phyloP scores from a whole-genome alignment of 371 early-diverging fungal genomes.

The Syncephalastrum racemosum region DNA sequence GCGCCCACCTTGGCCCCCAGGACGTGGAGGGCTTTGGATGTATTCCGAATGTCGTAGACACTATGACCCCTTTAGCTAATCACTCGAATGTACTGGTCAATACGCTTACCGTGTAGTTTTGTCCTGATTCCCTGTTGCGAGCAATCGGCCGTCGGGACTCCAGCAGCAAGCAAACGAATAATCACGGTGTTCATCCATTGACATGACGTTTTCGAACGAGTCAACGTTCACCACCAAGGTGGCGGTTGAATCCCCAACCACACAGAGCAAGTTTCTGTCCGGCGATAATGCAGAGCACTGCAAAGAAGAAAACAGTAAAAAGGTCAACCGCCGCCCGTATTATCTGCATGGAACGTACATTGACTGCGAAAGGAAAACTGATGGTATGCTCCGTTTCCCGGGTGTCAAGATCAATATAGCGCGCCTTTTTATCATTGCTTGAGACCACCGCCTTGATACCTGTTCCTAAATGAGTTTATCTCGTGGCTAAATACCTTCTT shows the following conservation, averaged over 20 bases:
- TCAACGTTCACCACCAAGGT: constrained; percentile 50
- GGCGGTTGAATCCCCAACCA: constrained; percentile 74
- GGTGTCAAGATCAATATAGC: constrained; percentile 54
- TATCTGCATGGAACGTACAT: constrained; percentile 45
- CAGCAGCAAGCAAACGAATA: constrained; percentile 84
- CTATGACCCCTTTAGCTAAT: no score
- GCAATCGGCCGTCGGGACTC: constrained; percentile 68
- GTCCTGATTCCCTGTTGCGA: constrained; percentile 89
- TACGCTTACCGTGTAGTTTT: constrained; percentile 37
- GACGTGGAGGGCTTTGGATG: constrained; percentile 56
- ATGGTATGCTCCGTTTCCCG: constrained; percentile 30
- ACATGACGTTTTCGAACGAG: constrained; percentile 5
- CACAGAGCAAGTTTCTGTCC: constrained; percentile 64
- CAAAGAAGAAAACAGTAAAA: background rate
- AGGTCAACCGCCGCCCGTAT: background rate
- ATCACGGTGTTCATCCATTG: constrained; percentile 49
- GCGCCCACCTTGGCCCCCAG: constrained; percentile 71
- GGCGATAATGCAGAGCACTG: constrained; percentile 71
- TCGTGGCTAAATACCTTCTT: background rate
- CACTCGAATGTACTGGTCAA: constrained; percentile 15
- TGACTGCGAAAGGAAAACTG: constrained; percentile 64
- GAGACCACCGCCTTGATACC: constrained; percentile 36
- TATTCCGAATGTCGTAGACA: constrained; percentile 77
- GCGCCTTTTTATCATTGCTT: constrained; percentile 60
- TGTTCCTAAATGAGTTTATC: background rate